Evolutionary conservation across 1,139 yeast species (phyloP).

Genomic region (Yamadazyma blattariae): DNA sequence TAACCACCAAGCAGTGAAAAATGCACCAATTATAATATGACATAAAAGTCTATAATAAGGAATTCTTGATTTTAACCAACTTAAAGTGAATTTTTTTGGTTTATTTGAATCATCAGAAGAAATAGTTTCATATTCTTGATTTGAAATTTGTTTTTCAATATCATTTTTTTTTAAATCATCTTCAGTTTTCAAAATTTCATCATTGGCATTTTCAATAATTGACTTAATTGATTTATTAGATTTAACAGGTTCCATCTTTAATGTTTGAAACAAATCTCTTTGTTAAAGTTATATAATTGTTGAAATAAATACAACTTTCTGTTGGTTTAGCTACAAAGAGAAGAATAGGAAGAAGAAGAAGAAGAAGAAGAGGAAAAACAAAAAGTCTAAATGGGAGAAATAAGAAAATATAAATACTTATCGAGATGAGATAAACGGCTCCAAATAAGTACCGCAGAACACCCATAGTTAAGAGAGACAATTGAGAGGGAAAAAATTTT

Average conservation of each 20-base stretch:
- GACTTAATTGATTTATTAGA: conserved; percentile 9
- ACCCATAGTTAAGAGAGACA: no score
- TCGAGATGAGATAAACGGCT: conserved; percentile 1
- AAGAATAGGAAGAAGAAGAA: no score
- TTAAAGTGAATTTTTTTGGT: conserved; percentile 6
- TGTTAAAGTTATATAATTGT: background rate
- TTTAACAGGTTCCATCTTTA: conserved; percentile 14
- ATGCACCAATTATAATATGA: conserved; percentile 35
- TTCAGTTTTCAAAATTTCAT: no score
- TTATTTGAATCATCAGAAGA: conserved; percentile 4
- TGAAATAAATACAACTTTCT: background rate
- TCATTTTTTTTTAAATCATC: conserved; percentile 3
- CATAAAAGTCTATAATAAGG: conserved; percentile 23
- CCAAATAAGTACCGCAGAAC: no score
- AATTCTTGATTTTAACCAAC: conserved; percentile 18
- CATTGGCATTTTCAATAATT: no score
- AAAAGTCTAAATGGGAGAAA: background rate
- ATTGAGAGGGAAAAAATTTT: no score
- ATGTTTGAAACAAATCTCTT: no score
- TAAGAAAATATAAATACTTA: background rate
- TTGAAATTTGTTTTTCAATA: conserved; percentile 7
- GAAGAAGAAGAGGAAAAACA: background rate
- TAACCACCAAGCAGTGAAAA: conserved; percentile 69
- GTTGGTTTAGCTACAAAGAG: background rate
- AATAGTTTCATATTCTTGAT: conserved; percentile 9